Evolutionary conservation across 164 flowering plant species (phyloP).

Genomic region (Annona cherimola): DNA sequence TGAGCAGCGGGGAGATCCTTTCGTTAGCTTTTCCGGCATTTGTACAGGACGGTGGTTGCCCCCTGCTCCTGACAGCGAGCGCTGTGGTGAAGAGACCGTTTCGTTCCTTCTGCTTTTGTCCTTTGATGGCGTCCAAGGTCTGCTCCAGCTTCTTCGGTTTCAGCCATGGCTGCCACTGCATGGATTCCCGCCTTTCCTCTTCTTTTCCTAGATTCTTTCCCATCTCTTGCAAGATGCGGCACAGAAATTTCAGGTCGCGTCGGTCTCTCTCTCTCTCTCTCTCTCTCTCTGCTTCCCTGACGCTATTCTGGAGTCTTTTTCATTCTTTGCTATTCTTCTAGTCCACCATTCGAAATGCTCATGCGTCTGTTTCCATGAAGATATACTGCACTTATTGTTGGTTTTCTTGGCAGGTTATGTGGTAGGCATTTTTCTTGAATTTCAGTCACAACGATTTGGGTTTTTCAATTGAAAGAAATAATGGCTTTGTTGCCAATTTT

Average conservation of each 20-base stretch:
- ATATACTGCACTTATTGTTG: not conserved
- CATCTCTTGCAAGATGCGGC: constrained; percentile 53
- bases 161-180: constrained; percentile 27
- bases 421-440: not conserved
- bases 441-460: not conserved
- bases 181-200: constrained; percentile 13
- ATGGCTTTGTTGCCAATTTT: not conserved
- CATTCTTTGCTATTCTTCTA: not conserved
- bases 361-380: not conserved
- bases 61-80: not conserved
- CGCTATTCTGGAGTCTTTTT: not conserved
- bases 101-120: constrained; percentile 3
- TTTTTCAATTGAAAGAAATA: constrained; percentile 2
- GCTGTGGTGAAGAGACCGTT: constrained; percentile 17
- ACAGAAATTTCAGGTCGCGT: constrained; percentile 44
- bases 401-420: not conserved
- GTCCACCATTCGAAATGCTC: not conserved
- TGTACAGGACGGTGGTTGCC: not conserved
- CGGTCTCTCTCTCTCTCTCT: not conserved
- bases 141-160: constrained; percentile 27
- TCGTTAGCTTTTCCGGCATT: not conserved
- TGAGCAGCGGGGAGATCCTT: no score
- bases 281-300: not conserved
- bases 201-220: constrained; percentile 29
- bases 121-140: constrained; percentile 39